Percentiles rank a stretch among this genome's conserved stretches.
Evolutionary conservation across 306 rosid genomes (phyloP).

Genomic region (Fragaria nilgerrensis): DNA sequence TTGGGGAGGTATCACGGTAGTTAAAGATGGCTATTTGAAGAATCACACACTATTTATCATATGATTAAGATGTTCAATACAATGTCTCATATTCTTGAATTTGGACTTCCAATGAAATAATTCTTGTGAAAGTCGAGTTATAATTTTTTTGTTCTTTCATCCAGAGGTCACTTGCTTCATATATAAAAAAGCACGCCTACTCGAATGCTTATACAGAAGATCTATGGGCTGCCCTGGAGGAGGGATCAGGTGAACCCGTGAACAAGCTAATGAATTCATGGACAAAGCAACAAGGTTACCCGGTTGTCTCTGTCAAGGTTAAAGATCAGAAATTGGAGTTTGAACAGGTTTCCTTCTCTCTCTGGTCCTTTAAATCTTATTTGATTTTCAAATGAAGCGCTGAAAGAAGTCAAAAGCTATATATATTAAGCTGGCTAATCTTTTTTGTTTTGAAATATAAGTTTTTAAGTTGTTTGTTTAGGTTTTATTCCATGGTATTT

Average conservation of each 20-base stretch:
- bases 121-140: conserved; percentile 1
- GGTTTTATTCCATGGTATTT: conserved; percentile 14
- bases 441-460: neutral
- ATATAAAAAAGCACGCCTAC: conserved; percentile 71
- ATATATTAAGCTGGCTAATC: neutral
- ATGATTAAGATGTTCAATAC: neutral
- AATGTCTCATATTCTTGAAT: neutral
- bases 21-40: neutral
- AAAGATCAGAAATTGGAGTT: conserved; percentile 70
- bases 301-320: conserved; percentile 72
- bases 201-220: conserved; percentile 92
- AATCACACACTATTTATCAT: neutral
- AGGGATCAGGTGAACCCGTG: conserved; percentile 92
- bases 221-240: conserved; percentile 95
- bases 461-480: neutral
- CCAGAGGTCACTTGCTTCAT: conserved; percentile 91
- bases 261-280: conserved; percentile 84
- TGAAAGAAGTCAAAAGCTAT: neutral
- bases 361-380: conserved; percentile 7
- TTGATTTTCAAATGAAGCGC: conserved; percentile 6
- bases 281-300: conserved; percentile 94
- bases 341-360: conserved; percentile 63
- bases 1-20: neutral
- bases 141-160: conserved; percentile 17
- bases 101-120: neutral